These are phyloP conservation scores for Rhodosporidiobolus sp. DNA, from an alignment of 768 basidiomycete species.

Conservation along the genomic window DNA sequence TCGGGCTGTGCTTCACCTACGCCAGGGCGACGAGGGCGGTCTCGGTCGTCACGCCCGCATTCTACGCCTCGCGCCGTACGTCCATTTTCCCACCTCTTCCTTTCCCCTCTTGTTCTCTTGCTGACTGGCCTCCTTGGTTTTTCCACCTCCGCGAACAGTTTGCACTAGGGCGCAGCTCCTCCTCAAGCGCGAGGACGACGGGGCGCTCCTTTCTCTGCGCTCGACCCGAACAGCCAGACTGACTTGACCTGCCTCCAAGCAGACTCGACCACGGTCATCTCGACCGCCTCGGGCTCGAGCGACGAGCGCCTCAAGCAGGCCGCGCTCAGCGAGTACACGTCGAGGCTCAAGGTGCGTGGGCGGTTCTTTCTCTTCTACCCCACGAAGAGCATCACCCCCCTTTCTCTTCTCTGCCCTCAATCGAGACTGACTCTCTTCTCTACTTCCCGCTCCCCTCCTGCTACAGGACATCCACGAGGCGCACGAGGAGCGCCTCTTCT, in stretches of 20 bases:
- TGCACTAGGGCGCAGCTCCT: slow-evolving; percentile 15
- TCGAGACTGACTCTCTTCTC: too few relatives aligned
- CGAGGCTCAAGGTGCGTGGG: neutral
- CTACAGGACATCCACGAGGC: too few relatives aligned
- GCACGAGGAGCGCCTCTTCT: too few relatives aligned
- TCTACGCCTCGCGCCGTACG: slow-evolving; percentile 11
- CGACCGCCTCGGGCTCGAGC: neutral
- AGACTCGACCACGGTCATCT: neutral
- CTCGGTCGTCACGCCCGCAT: slow-evolving; percentile 13
- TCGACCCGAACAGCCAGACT: too few relatives aligned
- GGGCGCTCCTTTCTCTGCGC: neutral
- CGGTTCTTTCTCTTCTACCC: neutral
- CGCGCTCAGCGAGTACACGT: neutral
- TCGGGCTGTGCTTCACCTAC: slow-evolving; percentile 69
- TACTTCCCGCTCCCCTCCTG: too few relatives aligned
- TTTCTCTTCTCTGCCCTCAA: too few relatives aligned
- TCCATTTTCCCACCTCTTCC: neutral
- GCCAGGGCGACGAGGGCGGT: slow-evolving; percentile 81
- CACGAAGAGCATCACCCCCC: too few relatives aligned
- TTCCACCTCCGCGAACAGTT: neutral
- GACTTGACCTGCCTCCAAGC: neutral
- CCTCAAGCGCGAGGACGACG: slow-evolving; percentile 21
- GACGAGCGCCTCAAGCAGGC: neutral
- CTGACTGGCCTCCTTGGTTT: neutral
- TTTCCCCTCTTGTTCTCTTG: fast-evolving